Conservation (phyloP, 208 protist genomes). For the Phytomonas serpens region DNA sequence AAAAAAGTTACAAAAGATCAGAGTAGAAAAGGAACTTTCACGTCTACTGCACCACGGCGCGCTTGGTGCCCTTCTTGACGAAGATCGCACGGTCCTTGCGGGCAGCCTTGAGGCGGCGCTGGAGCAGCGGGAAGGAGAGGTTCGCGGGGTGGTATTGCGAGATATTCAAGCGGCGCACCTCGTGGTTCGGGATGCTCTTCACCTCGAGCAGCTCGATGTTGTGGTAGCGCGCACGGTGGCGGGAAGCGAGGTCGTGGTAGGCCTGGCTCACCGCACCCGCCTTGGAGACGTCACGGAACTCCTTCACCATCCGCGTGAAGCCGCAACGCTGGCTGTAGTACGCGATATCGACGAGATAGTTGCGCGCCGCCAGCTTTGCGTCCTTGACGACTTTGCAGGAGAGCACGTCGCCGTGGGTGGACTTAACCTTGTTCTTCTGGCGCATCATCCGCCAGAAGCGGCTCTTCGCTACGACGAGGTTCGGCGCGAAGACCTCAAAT, state of each 20-base stretch:
- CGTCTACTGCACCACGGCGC: constrained; percentile 58
- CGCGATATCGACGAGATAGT: constrained; percentile 98
- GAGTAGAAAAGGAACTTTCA: constrained; percentile 7
- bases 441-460: constrained; percentile 99
- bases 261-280: constrained; percentile 95
- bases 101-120: constrained; percentile 70
- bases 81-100: constrained; percentile 79
- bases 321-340: constrained; percentile 97
- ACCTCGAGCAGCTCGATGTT: constrained; percentile 96
- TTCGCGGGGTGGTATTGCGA: constrained; percentile 89
- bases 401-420: constrained; percentile 95
- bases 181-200: constrained; percentile 81
- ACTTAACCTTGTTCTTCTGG: constrained; percentile 98
- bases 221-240: constrained; percentile 92
- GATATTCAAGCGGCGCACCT: constrained; percentile 77
- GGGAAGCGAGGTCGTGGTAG: constrained; percentile 97
- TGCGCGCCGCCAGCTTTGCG: constrained; percentile 95
- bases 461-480: constrained; percentile 96
- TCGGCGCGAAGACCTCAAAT: constrained; percentile 98
- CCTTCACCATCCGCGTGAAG: constrained; percentile 99
- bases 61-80: constrained; percentile 80
- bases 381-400: constrained; percentile 93
- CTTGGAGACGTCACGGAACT: constrained; percentile 97
- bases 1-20: constrained; percentile 6
- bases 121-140: constrained; percentile 95